Conservation (phyloP, 495 filamentous ascomycete species). For the Aspergillus bertholletiae region DNA sequence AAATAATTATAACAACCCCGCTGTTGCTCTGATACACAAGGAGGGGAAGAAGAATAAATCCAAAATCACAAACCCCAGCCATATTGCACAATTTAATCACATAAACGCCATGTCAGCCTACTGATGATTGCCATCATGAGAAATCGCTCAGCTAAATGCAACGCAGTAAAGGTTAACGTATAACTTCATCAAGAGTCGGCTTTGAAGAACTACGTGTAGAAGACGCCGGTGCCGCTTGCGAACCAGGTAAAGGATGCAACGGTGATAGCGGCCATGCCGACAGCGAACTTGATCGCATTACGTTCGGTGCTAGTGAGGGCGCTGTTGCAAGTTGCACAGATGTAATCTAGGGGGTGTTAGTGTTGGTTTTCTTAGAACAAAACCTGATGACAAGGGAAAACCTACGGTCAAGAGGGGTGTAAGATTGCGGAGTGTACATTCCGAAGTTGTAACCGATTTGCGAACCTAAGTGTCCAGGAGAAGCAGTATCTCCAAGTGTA, state of each 20-base stretch:
- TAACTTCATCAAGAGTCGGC: background rate
- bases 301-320: conserved; percentile 62
- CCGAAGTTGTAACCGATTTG: conserved; percentile 68
- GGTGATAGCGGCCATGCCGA: conserved; percentile 74
- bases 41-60: background rate
- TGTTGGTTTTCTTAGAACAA: no score
- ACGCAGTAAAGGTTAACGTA: conserved; percentile 8
- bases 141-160: conserved; percentile 21
- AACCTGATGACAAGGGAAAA: conserved; percentile 24
- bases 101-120: conserved; percentile 1
- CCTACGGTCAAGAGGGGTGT: conserved; percentile 58
- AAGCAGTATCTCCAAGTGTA: conserved; percentile 55
- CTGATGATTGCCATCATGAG: conserved; percentile 14
- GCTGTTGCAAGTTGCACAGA: conserved; percentile 68
- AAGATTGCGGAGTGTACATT: conserved; percentile 70
- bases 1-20: background rate
- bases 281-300: conserved; percentile 64
- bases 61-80: background rate
- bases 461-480: conserved; percentile 68
- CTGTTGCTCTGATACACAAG: background rate
- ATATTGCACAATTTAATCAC: background rate
- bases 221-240: conserved; percentile 62
- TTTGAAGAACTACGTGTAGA: conserved; percentile 31
- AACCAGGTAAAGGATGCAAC: conserved; percentile 89
- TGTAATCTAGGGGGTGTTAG: conserved; percentile 39